Percentiles rank a stretch among this genome's conserved stretches.
These are phyloP conservation scores for Climacium dendroides DNA, from an alignment of 225 moss, liverwort and hornwort genomes.

Conservation along the genomic window DNA sequence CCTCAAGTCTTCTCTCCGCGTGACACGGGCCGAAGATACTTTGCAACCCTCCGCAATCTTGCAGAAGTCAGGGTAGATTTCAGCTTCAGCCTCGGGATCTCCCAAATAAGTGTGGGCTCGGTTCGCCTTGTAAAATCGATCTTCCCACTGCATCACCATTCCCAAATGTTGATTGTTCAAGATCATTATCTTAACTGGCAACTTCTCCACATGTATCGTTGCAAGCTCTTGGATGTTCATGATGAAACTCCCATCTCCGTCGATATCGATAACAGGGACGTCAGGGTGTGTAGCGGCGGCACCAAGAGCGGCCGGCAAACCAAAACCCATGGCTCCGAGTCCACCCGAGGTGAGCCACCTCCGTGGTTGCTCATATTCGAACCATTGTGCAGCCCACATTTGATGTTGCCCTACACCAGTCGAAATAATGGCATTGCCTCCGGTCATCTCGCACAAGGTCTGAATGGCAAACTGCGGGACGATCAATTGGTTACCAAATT, in stretches of 20 bases:
- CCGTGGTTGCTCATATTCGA: conserved; percentile 75
- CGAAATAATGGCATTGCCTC: conserved; percentile 86
- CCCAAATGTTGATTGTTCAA: conserved; percentile 93
- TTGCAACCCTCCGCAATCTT: conserved; percentile 86
- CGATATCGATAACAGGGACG: conserved; percentile 85
- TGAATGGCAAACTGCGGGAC: conserved; percentile 79
- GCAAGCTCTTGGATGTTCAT: conserved; percentile 99
- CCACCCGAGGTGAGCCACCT: conserved; percentile 99
- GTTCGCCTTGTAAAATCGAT: conserved; percentile 97
- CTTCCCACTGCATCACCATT: conserved; percentile 99
- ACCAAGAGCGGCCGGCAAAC: conserved; percentile 90
- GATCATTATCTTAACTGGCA: conserved; percentile 96
- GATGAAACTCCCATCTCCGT: conserved; percentile 94
- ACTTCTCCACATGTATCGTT: conserved; percentile 81
- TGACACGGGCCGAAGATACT: conserved; percentile 79
- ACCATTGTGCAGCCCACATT: conserved; percentile 99
- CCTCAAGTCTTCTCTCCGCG: conserved; percentile 49
- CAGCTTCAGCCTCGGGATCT: conserved; percentile 70
- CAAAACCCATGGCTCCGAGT: conserved; percentile 98
- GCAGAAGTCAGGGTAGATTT: conserved; percentile 93
- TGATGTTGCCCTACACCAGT: conserved; percentile 99
- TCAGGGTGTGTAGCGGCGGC: conserved; percentile 77
- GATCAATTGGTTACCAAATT: conserved; percentile 52
- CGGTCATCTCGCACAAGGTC: conserved; percentile 69
- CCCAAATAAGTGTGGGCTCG: conserved; percentile 85